Evolutionary conservation across 441 rosid genomes (phyloP).

Genomic region (Brassica balearica): DNA sequence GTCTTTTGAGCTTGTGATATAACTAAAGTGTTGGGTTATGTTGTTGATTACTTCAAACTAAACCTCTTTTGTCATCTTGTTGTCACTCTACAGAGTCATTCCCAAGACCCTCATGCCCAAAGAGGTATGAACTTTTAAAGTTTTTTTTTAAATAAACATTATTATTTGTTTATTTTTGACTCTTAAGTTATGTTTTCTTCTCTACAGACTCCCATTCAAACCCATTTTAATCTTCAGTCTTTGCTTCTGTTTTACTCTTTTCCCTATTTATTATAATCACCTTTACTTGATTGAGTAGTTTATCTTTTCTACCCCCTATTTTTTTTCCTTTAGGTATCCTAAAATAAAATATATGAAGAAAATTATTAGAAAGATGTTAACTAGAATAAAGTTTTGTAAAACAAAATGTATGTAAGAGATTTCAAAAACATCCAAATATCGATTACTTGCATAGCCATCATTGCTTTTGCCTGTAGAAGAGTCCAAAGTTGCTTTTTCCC

Average conservation of each 20-base stretch:
- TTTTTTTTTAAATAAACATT: conserved; percentile 37
- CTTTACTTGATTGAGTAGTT: conserved; percentile 6
- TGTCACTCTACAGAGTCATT: conserved; percentile 90
- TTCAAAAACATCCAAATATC: conserved; percentile 41
- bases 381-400: conserved; percentile 48
- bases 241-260: conserved; percentile 43
- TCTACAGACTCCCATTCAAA: conserved; percentile 22
- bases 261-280: not conserved
- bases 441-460: conserved; percentile 64
- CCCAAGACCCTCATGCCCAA: conserved; percentile 99
- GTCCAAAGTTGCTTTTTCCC: conserved; percentile 51
- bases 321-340: conserved; percentile 12
- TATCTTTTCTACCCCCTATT: conserved; percentile 24
- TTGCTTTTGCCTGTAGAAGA: conserved; percentile 66
- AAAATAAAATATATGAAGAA: conserved; percentile 9
- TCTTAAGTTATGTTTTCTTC: not conserved
- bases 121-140: conserved; percentile 72
- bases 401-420: conserved; percentile 8
- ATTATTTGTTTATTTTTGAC: conserved; percentile 36
- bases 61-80: conserved; percentile 66
- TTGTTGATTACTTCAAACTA: conserved; percentile 40
- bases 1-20: conserved; percentile 25
- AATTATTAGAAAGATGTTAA: conserved; percentile 40
- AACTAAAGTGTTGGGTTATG: conserved; percentile 44
- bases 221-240: conserved; percentile 19